These are phyloP conservation scores for Cicer chorassanicum DNA, from an alignment of 306 rosid species.

Conservation along the genomic window DNA sequence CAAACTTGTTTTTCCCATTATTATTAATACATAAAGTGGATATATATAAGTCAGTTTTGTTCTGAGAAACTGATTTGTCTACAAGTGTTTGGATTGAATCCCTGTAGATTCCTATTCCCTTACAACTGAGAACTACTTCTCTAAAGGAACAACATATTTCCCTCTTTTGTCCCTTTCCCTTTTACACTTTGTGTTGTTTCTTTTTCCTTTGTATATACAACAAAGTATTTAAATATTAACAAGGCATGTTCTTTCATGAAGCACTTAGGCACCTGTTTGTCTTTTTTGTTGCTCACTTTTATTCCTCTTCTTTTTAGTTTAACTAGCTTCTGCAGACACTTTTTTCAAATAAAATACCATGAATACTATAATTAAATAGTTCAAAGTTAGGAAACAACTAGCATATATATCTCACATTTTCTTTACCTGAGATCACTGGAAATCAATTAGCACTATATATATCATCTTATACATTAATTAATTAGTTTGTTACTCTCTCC, in stretches of 20 bases:
- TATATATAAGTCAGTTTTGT: slow-evolving; percentile 38
- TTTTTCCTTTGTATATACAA: slow-evolving; percentile 32
- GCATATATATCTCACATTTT: background rate
- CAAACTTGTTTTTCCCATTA: slow-evolving; percentile 42
- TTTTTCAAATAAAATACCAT: background rate
- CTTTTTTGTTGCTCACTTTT: slow-evolving; percentile 1
- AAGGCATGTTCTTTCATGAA: slow-evolving; percentile 23
- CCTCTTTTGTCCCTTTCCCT: slow-evolving; percentile 50
- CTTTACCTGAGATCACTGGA: background rate
- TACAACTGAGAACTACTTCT: slow-evolving; percentile 41
- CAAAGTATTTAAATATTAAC: slow-evolving; percentile 15
- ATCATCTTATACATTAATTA: background rate
- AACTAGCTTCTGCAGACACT: no score
- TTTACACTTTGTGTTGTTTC: slow-evolving; percentile 43
- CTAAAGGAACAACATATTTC: slow-evolving; percentile 43
- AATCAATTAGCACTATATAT: background rate
- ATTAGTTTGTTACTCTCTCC: slow-evolving; percentile 4
- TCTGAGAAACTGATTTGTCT: slow-evolving; percentile 60
- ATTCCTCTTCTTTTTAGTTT: background rate
- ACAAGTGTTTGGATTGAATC: slow-evolving; percentile 61
- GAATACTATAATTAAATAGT: slow-evolving; percentile 3
- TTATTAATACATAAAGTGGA: slow-evolving; percentile 46
- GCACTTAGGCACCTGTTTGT: slow-evolving; percentile 30
- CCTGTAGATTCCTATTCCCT: slow-evolving; percentile 60
- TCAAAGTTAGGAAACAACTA: slow-evolving; percentile 4